A percentile compares a stretch with the other conserved stretches of the same genome.
Conservation (phyloP, 495 filamentous ascomycete species). For the Tuber brumale region DNA sequence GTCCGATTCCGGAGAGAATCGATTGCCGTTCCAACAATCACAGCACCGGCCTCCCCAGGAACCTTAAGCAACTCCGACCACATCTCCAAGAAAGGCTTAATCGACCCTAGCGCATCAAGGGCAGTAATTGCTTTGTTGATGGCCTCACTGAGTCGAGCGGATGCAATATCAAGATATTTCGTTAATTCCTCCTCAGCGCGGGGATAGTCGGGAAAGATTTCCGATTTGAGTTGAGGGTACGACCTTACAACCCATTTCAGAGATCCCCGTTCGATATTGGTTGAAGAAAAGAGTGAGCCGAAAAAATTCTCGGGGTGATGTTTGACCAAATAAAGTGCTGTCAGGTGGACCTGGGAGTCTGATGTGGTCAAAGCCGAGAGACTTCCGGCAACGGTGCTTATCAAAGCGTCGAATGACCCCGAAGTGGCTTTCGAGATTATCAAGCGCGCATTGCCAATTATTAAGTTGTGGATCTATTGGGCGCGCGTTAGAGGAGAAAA, state of each 20-base stretch:
- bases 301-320: conserved; percentile 25
- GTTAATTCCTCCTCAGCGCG: conserved; percentile 20
- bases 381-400: conserved; percentile 25
- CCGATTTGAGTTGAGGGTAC: conserved; percentile 24
- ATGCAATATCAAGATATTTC: conserved; percentile 27
- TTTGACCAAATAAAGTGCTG: conserved; percentile 25
- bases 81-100: conserved; percentile 28
- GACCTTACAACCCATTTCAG: conserved; percentile 26
- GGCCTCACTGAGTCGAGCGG: conserved; percentile 24
- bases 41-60: conserved; percentile 25
- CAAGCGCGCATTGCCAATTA: conserved; percentile 1
- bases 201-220: conserved; percentile 20
- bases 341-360: conserved; percentile 3
- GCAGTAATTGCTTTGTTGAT: conserved; percentile 29
- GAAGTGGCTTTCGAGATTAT: conserved; percentile 4
- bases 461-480: conserved; percentile 3
- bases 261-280: conserved; percentile 25
- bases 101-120: conserved; percentile 27
- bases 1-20: conserved; percentile 9
- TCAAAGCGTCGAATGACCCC: conserved; percentile 20
- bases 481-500: not conserved
- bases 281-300: conserved; percentile 25
- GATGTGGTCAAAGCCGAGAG: conserved; percentile 12
- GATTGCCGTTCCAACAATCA: conserved; percentile 27
- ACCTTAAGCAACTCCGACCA: conserved; percentile 29